Evolutionary conservation across 805 yeast species (phyloP), one percentile per base, ranked within the genome.

Genomic region (Metschnikowia orientalis): DNA sequence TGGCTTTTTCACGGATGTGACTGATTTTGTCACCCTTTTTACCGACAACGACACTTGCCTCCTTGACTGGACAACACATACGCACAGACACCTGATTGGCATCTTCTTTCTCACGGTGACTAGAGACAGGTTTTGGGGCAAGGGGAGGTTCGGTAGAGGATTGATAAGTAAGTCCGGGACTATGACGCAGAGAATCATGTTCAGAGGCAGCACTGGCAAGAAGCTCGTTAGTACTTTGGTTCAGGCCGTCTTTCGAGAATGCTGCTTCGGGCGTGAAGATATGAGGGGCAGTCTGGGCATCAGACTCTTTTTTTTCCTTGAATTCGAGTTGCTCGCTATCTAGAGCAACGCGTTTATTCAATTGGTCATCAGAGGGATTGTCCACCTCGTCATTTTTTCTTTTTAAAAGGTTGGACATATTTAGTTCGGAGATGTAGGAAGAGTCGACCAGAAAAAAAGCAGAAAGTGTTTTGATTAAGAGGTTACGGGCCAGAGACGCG

Each of bases 1-100:
- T 67, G 2, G 90, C 77, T 30, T 66, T 64, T 8, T 72, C 78
- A 45, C 84, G 76, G 34, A 84, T 71, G 39, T 69, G 79, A 26
- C 73, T 68, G 30, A 84, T 81, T 10, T 70, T 73, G 37, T 79
- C 86, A n/a, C 95, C 95, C 35, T 81, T 81, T 45, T 79, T 80
- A 0, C 95, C 94, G 10, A 84, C 90, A 28, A 84, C 67, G 13
- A 73, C 56, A 3, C 84, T 77, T 1, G 94, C 89, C 50, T 85
- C 89, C 45, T 76, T 80, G 10, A 81, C 83, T 3, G 76, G 71
- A 45, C 89, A 81, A 31, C 80, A 67, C 85, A 84, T 80, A 41
- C 95, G 67, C 55, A 84, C 65, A 45, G 75, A 77, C 4, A 81
- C 77, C 42, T 73, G 74, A 1, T 81, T 75, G 5, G 81, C 77